Base-by-base conservation (phyloP, 2,329 filamentous ascomycete species). In the Clarireedia hainanense region DNA sequence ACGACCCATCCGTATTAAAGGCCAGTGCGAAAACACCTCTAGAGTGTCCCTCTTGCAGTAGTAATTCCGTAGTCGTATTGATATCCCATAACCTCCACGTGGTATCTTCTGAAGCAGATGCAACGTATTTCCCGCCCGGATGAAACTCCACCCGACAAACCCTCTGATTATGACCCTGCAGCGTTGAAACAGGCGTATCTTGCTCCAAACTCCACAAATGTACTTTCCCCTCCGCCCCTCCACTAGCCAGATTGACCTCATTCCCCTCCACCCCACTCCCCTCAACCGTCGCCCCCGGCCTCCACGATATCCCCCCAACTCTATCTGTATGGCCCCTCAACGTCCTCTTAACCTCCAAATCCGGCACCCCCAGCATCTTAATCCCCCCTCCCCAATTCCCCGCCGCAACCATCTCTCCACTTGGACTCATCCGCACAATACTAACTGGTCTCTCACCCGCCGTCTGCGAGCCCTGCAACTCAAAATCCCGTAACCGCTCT, bases 21-120 rank as follows among this genome's bases (percentile, higher is more conserved):
- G 84, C 84, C 51, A 97, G 81, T 0, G 91, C 81, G 67, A 94
- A 97, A 12, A 97, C 94, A 59, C 95, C 94, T 55, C 92, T 84
- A 9, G 91, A 95, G 70, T 99, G 94, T 1, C 94, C 94, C 73
- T 97, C 92, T 70, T 99, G 94, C 1, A 95, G 77, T 1, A 95
- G 77, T 1, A 97, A 74, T 68, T 97, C 91, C 2, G 85, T 85
- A 0, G 84, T 89, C 0, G 87, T 94, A 63, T 89, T 85, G 0
- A 97, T 83, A 69, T 97, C 92, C 92, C 94, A 99, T 36, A 99
- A 76, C 46, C 92, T 84, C 94, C 94, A 99, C 0, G 94, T 96
- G 2, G 91, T 96, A 69, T 99, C 94, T 66, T 94, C 94, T 0
- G 91, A 96, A 6, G 94, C 94, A 1, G 91, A 96, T 5, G 92